Evolutionary conservation across 495 filamentous ascomycete genomes (phyloP), one percentile per base, ranked within the genome.

Genomic region (Xylaria palmicola): DNA sequence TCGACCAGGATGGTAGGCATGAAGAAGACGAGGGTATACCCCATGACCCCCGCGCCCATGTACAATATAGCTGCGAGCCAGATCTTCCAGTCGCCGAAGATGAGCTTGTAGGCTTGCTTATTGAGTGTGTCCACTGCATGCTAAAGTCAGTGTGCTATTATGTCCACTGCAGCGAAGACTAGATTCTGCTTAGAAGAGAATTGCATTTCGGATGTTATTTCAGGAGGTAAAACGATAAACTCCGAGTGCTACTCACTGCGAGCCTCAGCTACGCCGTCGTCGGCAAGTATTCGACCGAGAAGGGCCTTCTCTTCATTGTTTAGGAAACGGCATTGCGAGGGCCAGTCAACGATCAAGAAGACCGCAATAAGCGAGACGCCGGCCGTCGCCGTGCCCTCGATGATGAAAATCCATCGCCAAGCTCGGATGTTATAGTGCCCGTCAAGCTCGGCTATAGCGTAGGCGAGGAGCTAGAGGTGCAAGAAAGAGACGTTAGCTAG

Each of bases 291-390:
- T 26, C 65, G 68, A 17, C 78, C 49, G 4, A 86, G 74, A 17
- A 81, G 64, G 0, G 61, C 59, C 26, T 79, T 76, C 56, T 87
- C 85, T 1, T 75, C 63, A 0, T 68, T 60, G 7, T 63, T 79
- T 4, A 88, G 70, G 62, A 85, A 87, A 1, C 62, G 74, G 8
- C 80, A 73, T 1, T 67, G 67, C 40, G 81, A 79, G 0, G 86
- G 86, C 77, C 79, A 85, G 66, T 87, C 85, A 9, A 80, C 78
- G 7, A 88, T 79, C 22, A 85, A 36, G 50, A 82, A 84, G 17
- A 77, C 77, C 34, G 81, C 70, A n/a, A 68, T 43, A 13, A 78
- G 54, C 5, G 81, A 81, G 7, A 83, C 36, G 26, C 71, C 61
- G 2, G 79, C 69, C 0, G 87, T 87, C 20, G 75, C 66, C 4